Conservation (phyloP, 106 monocot genomes). For the Iris macrosiphon region DNA sequence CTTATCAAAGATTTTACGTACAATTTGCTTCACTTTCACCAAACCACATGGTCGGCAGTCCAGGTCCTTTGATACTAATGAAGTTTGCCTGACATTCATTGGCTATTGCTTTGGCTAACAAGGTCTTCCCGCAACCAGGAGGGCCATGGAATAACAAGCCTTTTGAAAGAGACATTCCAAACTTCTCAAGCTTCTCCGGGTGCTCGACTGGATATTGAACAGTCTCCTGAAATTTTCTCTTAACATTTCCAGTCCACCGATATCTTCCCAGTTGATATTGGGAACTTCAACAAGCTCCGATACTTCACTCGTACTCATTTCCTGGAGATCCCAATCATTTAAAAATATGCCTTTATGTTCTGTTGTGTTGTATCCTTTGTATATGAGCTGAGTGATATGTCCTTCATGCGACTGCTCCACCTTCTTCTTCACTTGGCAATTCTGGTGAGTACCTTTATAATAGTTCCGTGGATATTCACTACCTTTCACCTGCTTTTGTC, state of each 20-base stretch:
- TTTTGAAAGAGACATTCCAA: conserved; percentile 62
- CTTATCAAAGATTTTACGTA: conserved; percentile 58
- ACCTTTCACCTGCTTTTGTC: no score
- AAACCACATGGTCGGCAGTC: conserved; percentile 62
- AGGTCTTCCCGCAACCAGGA: conserved; percentile 59
- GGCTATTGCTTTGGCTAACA: conserved; percentile 61
- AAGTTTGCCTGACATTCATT: conserved; percentile 69
- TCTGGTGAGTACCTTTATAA: no score
- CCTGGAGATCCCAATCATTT: no score
- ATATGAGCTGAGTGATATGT: no score
- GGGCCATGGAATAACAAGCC: conserved; percentile 61
- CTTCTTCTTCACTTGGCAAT: no score
- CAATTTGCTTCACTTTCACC: conserved; percentile 74
- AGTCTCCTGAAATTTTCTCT: conserved; percentile 64
- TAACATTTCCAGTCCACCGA: conserved; percentile 62
- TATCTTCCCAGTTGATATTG: conserved; percentile 59
- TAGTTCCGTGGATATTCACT: no score
- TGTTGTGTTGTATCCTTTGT: no score
- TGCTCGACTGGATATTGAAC: conserved; percentile 73
- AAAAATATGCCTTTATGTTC: no score
- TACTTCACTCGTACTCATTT: no score
- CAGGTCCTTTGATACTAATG: conserved; percentile 59
- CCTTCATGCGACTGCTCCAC: no score
- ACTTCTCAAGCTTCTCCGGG: conserved; percentile 66
- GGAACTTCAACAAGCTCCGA: conserved; percentile 74